Evolutionary conservation across 169 alveolate genomes (phyloP).

Genomic region (Eimeria necatrix): DNA sequence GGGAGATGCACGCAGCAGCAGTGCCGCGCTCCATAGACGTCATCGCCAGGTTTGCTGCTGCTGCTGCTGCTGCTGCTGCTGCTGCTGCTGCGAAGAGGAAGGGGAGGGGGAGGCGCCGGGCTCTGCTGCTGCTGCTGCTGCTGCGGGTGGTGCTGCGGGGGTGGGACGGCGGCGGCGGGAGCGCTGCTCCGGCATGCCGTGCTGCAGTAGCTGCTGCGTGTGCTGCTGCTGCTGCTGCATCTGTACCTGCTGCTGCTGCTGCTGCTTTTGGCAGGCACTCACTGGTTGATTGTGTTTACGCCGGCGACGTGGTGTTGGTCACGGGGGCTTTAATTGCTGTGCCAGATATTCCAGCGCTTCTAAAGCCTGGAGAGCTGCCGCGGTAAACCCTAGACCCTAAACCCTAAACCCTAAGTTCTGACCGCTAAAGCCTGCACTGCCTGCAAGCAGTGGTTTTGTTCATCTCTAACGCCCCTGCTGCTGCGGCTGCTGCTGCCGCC

Average conservation of each 20-base stretch:
- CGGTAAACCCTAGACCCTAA: slow-evolving; percentile 23
- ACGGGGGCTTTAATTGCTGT: slow-evolving; percentile 97
- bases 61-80: background rate
- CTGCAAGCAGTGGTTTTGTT: no score
- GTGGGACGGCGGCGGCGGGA: no score
- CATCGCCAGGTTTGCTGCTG: slow-evolving; percentile 87
- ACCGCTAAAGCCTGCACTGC: no score
- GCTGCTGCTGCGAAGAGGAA: background rate
- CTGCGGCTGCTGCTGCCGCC: no score
- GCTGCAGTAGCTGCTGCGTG: background rate
- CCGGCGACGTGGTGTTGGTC: slow-evolving; percentile 97
- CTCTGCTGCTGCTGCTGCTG: no score
- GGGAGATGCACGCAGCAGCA: slow-evolving; percentile 97
- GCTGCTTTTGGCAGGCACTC: slow-evolving; percentile 86
- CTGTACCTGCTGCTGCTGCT: slow-evolving; percentile 24
- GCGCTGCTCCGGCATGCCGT: no score
- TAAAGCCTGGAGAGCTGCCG: slow-evolving; percentile 97
- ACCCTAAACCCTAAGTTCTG: background rate
- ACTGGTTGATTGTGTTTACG: slow-evolving; percentile 96
- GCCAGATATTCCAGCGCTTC: slow-evolving; percentile 96
- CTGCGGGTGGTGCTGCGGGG: no score
- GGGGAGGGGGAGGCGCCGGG: no score
- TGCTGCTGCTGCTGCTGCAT: background rate
- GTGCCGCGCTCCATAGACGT: slow-evolving; percentile 98
- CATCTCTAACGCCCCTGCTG: background rate